Percentiles rank a stretch among this genome's conserved stretches.
Conservation (phyloP, 2,329 filamentous ascomycete genomes). For the Alternaria ventricosa region DNA sequence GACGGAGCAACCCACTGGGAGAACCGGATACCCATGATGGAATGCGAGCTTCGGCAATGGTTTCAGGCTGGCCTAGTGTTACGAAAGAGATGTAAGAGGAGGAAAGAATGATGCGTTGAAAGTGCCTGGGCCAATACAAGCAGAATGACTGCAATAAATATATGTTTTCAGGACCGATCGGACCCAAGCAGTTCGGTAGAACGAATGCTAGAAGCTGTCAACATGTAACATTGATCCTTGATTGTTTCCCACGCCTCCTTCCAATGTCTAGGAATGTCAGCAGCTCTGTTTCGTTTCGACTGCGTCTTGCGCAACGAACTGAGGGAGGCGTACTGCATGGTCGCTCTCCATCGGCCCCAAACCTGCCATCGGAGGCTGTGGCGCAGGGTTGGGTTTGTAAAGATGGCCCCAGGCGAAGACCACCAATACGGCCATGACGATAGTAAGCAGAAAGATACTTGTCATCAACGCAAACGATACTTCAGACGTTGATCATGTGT, state of each 20-base stretch:
- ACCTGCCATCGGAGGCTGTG: not conserved
- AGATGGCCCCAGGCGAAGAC: not conserved
- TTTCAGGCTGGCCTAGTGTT: not conserved
- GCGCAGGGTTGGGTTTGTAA: not conserved
- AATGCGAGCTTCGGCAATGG: not conserved
- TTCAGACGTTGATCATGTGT: not conserved
- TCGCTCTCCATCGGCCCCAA: not conserved
- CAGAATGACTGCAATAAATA: not conserved
- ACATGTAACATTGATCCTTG: not conserved
- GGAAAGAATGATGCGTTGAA: not conserved
- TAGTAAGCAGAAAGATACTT: not conserved
- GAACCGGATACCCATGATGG: not conserved
- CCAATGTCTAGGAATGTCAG: not conserved
- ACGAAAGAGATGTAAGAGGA: not conserved
- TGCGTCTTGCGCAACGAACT: not conserved
- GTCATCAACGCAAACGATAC: not conserved
- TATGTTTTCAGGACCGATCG: not conserved
- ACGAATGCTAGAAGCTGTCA: not conserved
- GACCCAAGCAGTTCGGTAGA: not conserved
- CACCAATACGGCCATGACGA: not conserved
- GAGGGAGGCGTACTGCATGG: not conserved
- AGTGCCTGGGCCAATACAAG: not conserved
- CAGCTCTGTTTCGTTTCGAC: not conserved
- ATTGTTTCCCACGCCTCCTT: not conserved
- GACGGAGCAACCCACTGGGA: not conserved